Percentiles rank a stretch among this genome's conserved stretches.
Conservation (phyloP, 2,329 filamentous ascomycete genomes). For the Aspergillus unguis region DNA sequence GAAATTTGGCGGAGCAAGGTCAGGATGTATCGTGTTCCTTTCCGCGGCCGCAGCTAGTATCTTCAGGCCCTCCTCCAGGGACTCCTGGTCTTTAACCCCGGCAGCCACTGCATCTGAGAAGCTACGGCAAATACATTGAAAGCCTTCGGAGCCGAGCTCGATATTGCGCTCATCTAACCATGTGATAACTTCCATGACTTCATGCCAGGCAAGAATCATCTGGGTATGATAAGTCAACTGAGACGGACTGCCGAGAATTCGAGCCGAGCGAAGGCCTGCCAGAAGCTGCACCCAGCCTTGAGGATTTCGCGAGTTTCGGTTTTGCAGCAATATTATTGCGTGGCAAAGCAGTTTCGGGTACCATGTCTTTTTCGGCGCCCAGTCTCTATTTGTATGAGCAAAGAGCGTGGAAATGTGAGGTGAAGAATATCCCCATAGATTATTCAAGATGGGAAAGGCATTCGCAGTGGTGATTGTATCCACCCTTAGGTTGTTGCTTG, state of each 20-base stretch:
- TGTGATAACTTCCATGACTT: slow-evolving; percentile 28
- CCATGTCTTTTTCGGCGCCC: slow-evolving; percentile 14
- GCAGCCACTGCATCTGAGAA: slow-evolving; percentile 36
- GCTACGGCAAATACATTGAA: slow-evolving; percentile 35
- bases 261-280: slow-evolving; percentile 26
- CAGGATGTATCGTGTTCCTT: slow-evolving; percentile 8
- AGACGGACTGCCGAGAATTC: slow-evolving; percentile 17
- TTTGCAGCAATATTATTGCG: slow-evolving; percentile 35
- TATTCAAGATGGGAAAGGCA: slow-evolving; percentile 29
- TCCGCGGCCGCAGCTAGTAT: slow-evolving; percentile 22
- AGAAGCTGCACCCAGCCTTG: slow-evolving; percentile 39
- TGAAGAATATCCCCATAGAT: slow-evolving; percentile 2
- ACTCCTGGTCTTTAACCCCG: slow-evolving; percentile 25
- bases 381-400: slow-evolving; percentile 14
- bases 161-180: slow-evolving; percentile 35
- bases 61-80: slow-evolving; percentile 26
- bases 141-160: slow-evolving; percentile 31
- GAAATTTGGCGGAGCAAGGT: slow-evolving; percentile 13
- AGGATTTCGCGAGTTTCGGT: slow-evolving; percentile 27
- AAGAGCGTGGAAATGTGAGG: slow-evolving; percentile 20
- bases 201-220: slow-evolving; percentile 39
- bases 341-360: slow-evolving; percentile 33
- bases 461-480: slow-evolving; percentile 21
- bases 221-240: slow-evolving; percentile 25
- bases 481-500: slow-evolving; percentile 9